phyloP scores from a whole-genome alignment of 2,329 filamentous ascomycete species.

The Colletotrichum australisinense region DNA sequence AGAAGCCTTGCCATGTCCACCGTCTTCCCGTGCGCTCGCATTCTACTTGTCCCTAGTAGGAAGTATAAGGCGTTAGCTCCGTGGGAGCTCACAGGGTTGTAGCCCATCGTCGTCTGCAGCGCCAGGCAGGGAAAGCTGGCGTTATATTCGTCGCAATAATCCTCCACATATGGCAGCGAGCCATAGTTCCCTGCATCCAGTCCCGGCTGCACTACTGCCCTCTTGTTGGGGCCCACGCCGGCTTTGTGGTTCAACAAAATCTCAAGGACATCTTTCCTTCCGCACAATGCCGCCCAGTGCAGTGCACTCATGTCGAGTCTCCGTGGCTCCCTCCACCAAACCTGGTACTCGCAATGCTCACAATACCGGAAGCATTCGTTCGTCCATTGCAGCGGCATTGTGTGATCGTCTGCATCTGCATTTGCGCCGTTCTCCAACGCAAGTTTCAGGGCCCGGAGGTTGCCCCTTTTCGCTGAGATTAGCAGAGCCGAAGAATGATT shows the following conservation, averaged over 20 bases:
- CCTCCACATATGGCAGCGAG: slow-evolving; percentile 26
- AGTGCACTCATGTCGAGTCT: slow-evolving; percentile 27
- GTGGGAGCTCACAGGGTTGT: background rate
- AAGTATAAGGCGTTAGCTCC: slow-evolving; percentile 32
- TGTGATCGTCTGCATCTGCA: slow-evolving; percentile 44
- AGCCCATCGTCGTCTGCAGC: slow-evolving; percentile 14
- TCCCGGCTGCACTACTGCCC: slow-evolving; percentile 16
- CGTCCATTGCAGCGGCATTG: slow-evolving; percentile 33
- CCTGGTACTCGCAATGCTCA: slow-evolving; percentile 31
- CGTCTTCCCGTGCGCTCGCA: background rate
- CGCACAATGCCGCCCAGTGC: slow-evolving; percentile 31
- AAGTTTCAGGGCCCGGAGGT: slow-evolving; percentile 33
- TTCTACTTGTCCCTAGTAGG: slow-evolving; percentile 12
- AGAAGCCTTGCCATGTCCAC: background rate
- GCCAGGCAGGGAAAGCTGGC: slow-evolving; percentile 29
- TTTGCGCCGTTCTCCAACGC: slow-evolving; percentile 49
- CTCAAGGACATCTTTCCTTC: background rate
- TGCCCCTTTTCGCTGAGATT: slow-evolving; percentile 25
- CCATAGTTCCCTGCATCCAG: slow-evolving; percentile 26
- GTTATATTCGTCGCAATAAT: slow-evolving; percentile 30
- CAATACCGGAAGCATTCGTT: slow-evolving; percentile 33
- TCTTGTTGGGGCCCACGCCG: slow-evolving; percentile 1
- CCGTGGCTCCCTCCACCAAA: slow-evolving; percentile 31
- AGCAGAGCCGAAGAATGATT: slow-evolving; percentile 31
- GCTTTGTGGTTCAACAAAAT: background rate